Evolutionary conservation across 805 yeast species (phyloP), one percentile per base, ranked within the genome.

Genomic region (Starmerella powellii): DNA sequence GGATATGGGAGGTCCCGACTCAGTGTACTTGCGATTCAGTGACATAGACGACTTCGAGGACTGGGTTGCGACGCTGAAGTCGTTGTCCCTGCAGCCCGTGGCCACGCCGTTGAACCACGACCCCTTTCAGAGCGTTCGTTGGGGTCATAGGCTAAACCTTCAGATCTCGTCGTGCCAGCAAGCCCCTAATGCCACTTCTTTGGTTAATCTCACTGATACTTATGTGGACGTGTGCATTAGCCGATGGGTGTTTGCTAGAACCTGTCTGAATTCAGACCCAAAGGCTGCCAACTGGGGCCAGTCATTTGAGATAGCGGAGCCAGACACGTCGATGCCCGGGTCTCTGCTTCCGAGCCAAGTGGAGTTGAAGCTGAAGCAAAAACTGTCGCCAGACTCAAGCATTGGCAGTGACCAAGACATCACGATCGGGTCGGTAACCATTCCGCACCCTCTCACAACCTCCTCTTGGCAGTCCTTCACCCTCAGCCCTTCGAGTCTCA

Each of bases 201-300:
- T 13, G 20, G 29, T 36, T 5, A 46, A 45, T 16, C 46, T 57
- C 26, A 31, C 39, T n/a, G 57, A 59, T 31, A 50, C 61, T 2
- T 87, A 82, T 54, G 74, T 81, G 2, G 95, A 85, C 52, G 65
- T 86, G 2, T 63, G 70, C 15, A 67, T 83, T 57, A 80, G 91
- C 80, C 77, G 73, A 16, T 67, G 73, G 36, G 74, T 80, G 0
- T 80, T 88, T 84, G 83, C 81, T 30, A 66, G 85, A 50, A 83
- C 95, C 0, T 78, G 86, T 2, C 65, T 73, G 6, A 44, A 46
- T 21, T 78, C 78, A 0, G 63, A 66, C 29, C 63, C 70, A 35
- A 50, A 58, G 0, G 68, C 69, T 41, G 87, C 94, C 1, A 83
- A 83, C 56, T 87, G 95, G 91, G 74, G 86, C 55, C 95, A 87